Evolutionary conservation across 108 stramenopile genomes (phyloP).

Genomic region (Nitzschia sp.): DNA sequence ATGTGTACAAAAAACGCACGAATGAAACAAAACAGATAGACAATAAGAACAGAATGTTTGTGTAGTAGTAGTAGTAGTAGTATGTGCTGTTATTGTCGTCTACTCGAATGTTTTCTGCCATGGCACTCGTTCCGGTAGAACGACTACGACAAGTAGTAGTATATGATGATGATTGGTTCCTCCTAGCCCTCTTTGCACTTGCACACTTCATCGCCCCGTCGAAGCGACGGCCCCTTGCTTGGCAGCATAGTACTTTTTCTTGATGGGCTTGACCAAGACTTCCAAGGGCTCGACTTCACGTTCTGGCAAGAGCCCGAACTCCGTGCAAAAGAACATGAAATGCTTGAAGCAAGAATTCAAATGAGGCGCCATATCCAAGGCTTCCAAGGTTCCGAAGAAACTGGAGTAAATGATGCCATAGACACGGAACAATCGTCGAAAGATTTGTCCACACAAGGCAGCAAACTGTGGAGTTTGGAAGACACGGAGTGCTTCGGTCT

Average conservation of each 20-base stretch:
- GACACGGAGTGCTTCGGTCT: slow-evolving; percentile 76
- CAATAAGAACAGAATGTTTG: too few species aligned
- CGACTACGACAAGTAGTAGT: too few species aligned
- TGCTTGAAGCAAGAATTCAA: slow-evolving; percentile 92
- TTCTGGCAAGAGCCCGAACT: slow-evolving; percentile 86
- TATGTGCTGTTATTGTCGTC: too few species aligned
- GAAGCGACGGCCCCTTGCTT: slow-evolving; percentile 50
- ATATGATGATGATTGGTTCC: neutral
- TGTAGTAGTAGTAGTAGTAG: too few species aligned
- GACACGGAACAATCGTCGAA: slow-evolving; percentile 84
- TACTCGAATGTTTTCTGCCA: too few species aligned
- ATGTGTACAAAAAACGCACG: too few species aligned
- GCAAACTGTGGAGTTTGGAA: slow-evolving; percentile 88
- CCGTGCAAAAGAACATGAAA: slow-evolving; percentile 91
- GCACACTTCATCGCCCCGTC: neutral
- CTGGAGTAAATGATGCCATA: slow-evolving; percentile 89
- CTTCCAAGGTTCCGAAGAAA: slow-evolving; percentile 88
- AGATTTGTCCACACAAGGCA: slow-evolving; percentile 84
- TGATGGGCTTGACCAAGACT: slow-evolving; percentile 85
- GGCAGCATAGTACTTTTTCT: slow-evolving; percentile 81
- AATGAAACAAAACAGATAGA: too few species aligned
- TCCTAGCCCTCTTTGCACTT: neutral
- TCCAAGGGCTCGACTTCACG: slow-evolving; percentile 87
- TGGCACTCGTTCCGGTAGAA: too few species aligned
- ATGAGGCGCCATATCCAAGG: slow-evolving; percentile 88